Percentiles rank a stretch among this genome's conserved stretches.
phyloP scores from a whole-genome alignment of 2,329 filamentous ascomycete genomes.

The Emergomyces africanus region DNA sequence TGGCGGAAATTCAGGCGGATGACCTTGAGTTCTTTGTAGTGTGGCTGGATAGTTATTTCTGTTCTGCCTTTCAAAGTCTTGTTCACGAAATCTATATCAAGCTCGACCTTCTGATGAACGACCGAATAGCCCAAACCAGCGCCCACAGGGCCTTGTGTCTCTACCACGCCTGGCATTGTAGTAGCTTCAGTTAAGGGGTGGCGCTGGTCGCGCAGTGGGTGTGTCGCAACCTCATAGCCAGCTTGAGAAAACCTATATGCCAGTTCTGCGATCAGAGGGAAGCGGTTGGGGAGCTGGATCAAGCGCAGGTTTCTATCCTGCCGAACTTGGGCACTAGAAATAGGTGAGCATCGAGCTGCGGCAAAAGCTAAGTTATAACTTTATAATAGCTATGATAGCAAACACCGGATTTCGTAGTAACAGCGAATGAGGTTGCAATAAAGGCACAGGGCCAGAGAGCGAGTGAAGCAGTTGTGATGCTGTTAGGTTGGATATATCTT shows the following conservation, averaged over 20 bases:
- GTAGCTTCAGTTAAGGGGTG: conserved; percentile 23
- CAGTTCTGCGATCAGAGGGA: background rate
- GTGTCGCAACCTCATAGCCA: conserved; percentile 28
- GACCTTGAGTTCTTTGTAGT: conserved; percentile 40
- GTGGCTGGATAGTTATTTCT: conserved; percentile 64
- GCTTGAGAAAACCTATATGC: conserved; percentile 5
- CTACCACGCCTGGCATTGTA: conserved; percentile 29
- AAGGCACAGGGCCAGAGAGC: background rate
- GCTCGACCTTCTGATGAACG: conserved; percentile 72
- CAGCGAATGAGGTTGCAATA: background rate
- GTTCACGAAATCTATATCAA: conserved; percentile 76
- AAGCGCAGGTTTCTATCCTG: background rate
- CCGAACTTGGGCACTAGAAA: background rate
- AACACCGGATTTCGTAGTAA: background rate
- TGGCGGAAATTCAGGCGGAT: conserved; percentile 52
- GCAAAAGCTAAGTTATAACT: background rate
- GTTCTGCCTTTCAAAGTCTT: conserved; percentile 65
- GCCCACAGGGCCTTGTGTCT: conserved; percentile 19
- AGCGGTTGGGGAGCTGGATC: background rate
- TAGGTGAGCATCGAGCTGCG: background rate
- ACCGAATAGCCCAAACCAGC: conserved; percentile 41
- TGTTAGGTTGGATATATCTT: background rate
- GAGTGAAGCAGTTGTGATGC: background rate
- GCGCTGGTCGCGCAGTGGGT: conserved; percentile 26
- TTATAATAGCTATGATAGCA: background rate